Evolutionary conservation across 2,329 filamentous ascomycete genomes (phyloP).

Genomic region (Fulvia fulva): DNA sequence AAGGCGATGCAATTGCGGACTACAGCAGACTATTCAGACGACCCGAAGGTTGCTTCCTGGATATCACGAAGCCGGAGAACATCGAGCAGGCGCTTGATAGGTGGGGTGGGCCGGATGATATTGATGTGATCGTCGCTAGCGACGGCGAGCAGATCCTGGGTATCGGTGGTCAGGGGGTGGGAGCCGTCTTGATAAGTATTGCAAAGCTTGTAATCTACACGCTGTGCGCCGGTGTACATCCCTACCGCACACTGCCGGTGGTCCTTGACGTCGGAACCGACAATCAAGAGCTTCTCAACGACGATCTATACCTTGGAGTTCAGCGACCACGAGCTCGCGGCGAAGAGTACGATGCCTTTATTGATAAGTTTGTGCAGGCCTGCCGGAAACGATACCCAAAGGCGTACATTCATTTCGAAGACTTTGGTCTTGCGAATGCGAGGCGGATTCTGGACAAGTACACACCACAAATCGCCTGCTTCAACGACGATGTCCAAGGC

Average conservation of each 20-base stretch:
- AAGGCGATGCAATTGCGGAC: slow-evolving; percentile 82
- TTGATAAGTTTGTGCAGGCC: slow-evolving; percentile 61
- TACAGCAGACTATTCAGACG: slow-evolving; percentile 74
- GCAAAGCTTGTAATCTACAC: slow-evolving; percentile 82
- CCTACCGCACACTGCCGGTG: slow-evolving; percentile 71
- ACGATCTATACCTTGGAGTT: slow-evolving; percentile 76
- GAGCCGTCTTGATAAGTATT: slow-evolving; percentile 76
- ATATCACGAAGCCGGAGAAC: slow-evolving; percentile 63
- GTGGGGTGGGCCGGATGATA: slow-evolving; percentile 67
- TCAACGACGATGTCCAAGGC: slow-evolving; percentile 89
- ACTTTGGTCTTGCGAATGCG: slow-evolving; percentile 76
- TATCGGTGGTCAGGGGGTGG: slow-evolving; percentile 84
- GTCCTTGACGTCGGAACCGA: slow-evolving; percentile 84
- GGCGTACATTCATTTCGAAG: slow-evolving; percentile 82
- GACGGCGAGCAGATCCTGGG: slow-evolving; percentile 72
- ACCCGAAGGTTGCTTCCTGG: slow-evolving; percentile 78
- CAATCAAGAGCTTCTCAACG: slow-evolving; percentile 69
- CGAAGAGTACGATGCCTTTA: slow-evolving; percentile 69
- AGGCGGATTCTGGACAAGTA: slow-evolving; percentile 73
- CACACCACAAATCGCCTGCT: slow-evolving; percentile 69
- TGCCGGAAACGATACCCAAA: slow-evolving; percentile 68
- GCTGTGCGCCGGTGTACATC: slow-evolving; percentile 81
- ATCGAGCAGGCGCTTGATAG: slow-evolving; percentile 64
- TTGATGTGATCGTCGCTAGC: slow-evolving; percentile 85
- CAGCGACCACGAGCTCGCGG: slow-evolving; percentile 64